Percentiles rank a stretch among this genome's conserved stretches.
Conservation (phyloP, 148 eudicot genomes). For the Diospyros kaki region DNA sequence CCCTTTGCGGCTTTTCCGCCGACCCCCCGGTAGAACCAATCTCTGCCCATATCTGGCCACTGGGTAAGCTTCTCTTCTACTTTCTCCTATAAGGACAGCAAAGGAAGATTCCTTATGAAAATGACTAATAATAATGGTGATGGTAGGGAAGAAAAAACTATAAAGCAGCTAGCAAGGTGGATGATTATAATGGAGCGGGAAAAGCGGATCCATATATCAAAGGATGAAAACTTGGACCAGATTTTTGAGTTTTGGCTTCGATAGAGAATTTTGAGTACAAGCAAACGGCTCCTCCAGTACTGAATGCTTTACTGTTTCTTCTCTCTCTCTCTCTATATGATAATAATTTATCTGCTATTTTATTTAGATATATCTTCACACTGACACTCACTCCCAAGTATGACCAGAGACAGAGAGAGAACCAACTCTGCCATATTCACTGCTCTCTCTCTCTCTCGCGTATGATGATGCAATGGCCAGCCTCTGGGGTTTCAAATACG, state of each 20-base stretch:
- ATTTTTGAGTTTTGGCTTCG: too few relatives aligned
- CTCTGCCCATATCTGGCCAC: conserved; percentile 47
- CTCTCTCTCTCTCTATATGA: too few relatives aligned
- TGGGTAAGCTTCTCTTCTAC: background rate
- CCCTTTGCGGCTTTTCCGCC: conserved; percentile 10
- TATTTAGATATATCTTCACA: background rate
- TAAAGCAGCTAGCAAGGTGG: background rate
- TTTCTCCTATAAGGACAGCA: background rate
- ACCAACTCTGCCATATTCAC: background rate
- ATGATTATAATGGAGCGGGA: background rate
- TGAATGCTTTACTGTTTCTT: too few relatives aligned
- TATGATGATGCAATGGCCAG: too few relatives aligned
- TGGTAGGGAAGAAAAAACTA: background rate
- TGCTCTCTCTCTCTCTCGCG: background rate
- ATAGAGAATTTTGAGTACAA: too few relatives aligned
- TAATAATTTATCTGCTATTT: background rate
- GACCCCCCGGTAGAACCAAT: conserved; percentile 58
- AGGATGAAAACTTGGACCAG: background rate
- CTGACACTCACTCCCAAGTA: conserved; percentile 17
- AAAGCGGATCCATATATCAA: conserved; percentile 21
- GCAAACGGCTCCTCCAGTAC: too few relatives aligned
- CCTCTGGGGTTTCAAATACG: too few relatives aligned
- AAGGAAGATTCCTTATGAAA: conserved; percentile 15
- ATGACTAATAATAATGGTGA: conserved; percentile 3
- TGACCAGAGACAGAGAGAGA: conserved; percentile 10